phyloP scores from a whole-genome alignment of 148 eudicot species.

The Nepenthes mirabilis region DNA sequence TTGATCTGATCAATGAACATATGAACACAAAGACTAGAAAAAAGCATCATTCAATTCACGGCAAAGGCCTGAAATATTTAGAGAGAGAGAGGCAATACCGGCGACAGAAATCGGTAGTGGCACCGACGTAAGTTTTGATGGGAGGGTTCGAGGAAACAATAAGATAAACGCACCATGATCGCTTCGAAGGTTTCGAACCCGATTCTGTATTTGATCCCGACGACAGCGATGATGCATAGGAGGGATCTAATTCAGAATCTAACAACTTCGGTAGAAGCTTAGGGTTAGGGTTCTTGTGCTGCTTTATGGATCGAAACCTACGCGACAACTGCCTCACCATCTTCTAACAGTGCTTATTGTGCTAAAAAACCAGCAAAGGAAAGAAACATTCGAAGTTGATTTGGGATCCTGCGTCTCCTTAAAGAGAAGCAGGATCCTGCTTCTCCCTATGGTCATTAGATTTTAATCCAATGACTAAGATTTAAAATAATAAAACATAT shows the following conservation, averaged over 20 bases:
- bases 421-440: no score
- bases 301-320: slow-evolving; percentile 33
- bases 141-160: slow-evolving; percentile 59
- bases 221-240: slow-evolving; percentile 2
- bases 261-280: slow-evolving; percentile 9
- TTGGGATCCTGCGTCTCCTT: no score
- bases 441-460: no score
- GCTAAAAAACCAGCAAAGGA: no score
- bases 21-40: not conserved
- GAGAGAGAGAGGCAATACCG: slow-evolving; percentile 29
- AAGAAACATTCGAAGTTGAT: no score
- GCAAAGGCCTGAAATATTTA: not conserved
- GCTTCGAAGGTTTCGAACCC: not conserved
- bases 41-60: not conserved
- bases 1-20: no score
- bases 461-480: no score
- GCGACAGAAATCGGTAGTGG: slow-evolving; percentile 58
- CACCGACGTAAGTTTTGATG: slow-evolving; percentile 69
- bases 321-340: slow-evolving; percentile 11
- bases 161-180: slow-evolving; percentile 48
- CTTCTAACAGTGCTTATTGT: not conserved
- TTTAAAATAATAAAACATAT: no score
- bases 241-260: not conserved
- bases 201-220: not conserved
- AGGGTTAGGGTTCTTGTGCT: slow-evolving; percentile 10